Conservation (phyloP, 208 protist genomes). For the Trypanosoma platydactyli region DNA sequence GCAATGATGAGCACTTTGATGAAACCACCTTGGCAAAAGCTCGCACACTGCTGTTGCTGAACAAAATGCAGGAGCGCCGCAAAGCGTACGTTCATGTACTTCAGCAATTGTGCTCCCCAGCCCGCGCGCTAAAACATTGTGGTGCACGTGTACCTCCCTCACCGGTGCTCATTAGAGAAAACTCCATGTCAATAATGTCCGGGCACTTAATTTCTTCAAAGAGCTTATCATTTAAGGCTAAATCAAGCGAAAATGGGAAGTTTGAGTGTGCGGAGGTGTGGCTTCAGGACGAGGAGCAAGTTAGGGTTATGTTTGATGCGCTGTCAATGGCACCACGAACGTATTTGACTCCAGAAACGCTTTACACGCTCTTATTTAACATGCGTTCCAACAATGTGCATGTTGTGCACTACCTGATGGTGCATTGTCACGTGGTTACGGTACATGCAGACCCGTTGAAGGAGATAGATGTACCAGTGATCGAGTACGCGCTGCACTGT, state of each 20-base stretch:
- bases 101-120: constrained; percentile 19
- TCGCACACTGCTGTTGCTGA: constrained; percentile 26
- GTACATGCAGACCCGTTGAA: constrained; percentile 56
- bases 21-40: constrained; percentile 6
- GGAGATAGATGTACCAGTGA: constrained; percentile 39
- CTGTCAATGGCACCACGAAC: constrained; percentile 49
- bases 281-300: constrained; percentile 38
- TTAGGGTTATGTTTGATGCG: constrained; percentile 45
- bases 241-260: constrained; percentile 5
- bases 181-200: too few species aligned
- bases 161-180: too few species aligned
- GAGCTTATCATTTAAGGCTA: neutral
- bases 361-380: constrained; percentile 56
- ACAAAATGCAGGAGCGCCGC: constrained; percentile 43
- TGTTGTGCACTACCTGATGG: constrained; percentile 50
- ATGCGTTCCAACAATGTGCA: constrained; percentile 23
- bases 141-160: too few species aligned
- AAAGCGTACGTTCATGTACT: constrained; percentile 29
- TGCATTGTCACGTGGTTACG: constrained; percentile 46
- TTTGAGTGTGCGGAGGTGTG: constrained; percentile 55
- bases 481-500: constrained; percentile 57
- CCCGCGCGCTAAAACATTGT: constrained; percentile 21
- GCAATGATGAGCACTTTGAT: constrained; percentile 34
- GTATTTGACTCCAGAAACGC: constrained; percentile 62
- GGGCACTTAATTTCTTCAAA: neutral